These are phyloP conservation scores for Calonectria leucothoes DNA, from an alignment of 2,329 filamentous ascomycete species.

Conservation along the genomic window DNA sequence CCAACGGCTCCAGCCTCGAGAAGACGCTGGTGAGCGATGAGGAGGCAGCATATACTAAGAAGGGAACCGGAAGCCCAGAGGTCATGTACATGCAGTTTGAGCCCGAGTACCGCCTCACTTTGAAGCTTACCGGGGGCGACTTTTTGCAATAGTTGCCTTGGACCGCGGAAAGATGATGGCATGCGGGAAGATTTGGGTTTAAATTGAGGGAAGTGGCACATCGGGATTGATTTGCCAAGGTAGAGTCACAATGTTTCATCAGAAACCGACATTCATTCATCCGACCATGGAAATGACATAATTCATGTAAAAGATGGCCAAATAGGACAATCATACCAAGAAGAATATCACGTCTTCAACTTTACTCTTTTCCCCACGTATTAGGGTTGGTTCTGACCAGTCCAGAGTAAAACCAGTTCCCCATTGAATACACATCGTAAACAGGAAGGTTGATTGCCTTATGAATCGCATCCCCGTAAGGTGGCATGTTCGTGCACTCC, in stretches of 20 bases:
- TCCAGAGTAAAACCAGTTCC: slow-evolving; percentile 49
- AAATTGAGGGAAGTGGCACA: background rate
- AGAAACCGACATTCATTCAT: background rate
- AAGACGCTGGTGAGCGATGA: slow-evolving; percentile 54
- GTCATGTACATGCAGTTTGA: slow-evolving; percentile 42
- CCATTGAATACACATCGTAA: slow-evolving; percentile 52
- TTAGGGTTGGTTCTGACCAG: slow-evolving; percentile 26
- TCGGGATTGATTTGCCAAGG: background rate
- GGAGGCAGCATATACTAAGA: slow-evolving; percentile 51
- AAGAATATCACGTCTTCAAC: background rate
- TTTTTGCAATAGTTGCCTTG: slow-evolving; percentile 26
- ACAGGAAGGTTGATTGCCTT: slow-evolving; percentile 43
- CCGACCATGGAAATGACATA: background rate
- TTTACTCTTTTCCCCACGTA: slow-evolving; percentile 5
- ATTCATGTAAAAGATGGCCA: too few relatives aligned
- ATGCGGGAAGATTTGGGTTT: background rate
- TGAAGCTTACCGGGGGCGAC: slow-evolving; percentile 31
- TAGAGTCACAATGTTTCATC: background rate
- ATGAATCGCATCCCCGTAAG: slow-evolving; percentile 47
- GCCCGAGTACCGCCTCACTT: slow-evolving; percentile 32
- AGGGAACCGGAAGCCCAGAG: slow-evolving; percentile 36
- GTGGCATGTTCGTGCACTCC: slow-evolving; percentile 53
- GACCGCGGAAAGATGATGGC: background rate
- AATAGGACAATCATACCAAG: background rate
- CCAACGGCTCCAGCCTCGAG: slow-evolving; percentile 37